Base-by-base conservation (phyloP, 371 early-diverging fungal genomes). In the Mortierella sp. region DNA sequence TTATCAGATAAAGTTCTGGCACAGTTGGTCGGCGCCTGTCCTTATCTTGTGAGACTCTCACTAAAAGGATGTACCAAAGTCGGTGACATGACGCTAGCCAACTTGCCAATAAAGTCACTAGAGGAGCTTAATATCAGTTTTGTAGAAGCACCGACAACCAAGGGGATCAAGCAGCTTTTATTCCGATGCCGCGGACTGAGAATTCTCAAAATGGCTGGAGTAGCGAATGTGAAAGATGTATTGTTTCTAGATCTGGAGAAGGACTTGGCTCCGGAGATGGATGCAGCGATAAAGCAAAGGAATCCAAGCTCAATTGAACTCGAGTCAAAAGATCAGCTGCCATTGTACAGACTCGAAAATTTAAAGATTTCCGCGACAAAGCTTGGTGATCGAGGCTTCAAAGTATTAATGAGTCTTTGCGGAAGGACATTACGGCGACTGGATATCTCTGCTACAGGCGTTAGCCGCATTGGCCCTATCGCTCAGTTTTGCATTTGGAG, bases 1-100 rank as follows among this genome's bases (percentile, higher is more conserved):
- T 51, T 76, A 7, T 68, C 77, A 2, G 77, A 76, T 42, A 76
- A 56, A 45, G 26, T 17, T 17, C 34, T 76, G 9, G 64, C 72
- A 2, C 67, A 64, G 22, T 34, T 76, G 26, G 77, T 76, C 1
- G 53, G 65, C 0, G 43, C 64, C 0, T 71, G 68, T 35, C 49
- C 71, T 3, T 31, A 22, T 0, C 31, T 71, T 17, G 13, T 17
- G 2, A 42, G 65, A 42, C 53, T 76, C 19, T 76, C 60, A 10
- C 49, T 76, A n/a, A 76, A 76, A 57, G 77, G 72, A 4, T 76
- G 77, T 34, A 60, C 60, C 56, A 76, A 76, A n/a, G 77, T 58
- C 2, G 77, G 77, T 1, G 72, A 76, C 29, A 37, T 71, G 62
- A 76, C 70, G 22, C 47, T 76, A 53, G 62, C 62, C 13, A 62